These are phyloP conservation scores for Lanmaoa pseudosensibilis DNA, from an alignment of 768 basidiomycete species.

Conservation along the genomic window DNA sequence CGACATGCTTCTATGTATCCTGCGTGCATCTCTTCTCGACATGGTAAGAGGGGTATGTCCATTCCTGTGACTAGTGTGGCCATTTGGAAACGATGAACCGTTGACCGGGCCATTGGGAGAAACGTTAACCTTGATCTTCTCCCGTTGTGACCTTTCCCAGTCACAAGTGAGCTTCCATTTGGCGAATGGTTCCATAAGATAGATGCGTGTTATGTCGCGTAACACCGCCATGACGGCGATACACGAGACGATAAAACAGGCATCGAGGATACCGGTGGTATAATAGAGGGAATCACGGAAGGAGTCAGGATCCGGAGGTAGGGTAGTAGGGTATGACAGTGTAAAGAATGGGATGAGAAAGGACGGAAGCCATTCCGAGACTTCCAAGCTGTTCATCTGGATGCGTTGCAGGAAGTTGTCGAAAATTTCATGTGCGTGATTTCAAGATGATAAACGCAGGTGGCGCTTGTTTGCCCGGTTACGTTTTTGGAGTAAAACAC, in stretches of 20 bases:
- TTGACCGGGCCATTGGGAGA: conserved; percentile 27
- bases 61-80: conserved; percentile 28
- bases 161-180: conserved; percentile 67
- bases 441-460: conserved; percentile 12
- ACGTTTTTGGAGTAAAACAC: conserved; percentile 32
- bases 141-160: conserved; percentile 33
- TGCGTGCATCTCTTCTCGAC: conserved; percentile 52
- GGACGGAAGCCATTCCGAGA: conserved; percentile 46
- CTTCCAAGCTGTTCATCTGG: conserved; percentile 39
- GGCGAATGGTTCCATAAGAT: conserved; percentile 81
- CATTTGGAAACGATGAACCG: conserved; percentile 29
- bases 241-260: conserved; percentile 77
- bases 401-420: conserved; percentile 30
- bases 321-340: conserved; percentile 65
- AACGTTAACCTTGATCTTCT: conserved; percentile 25
- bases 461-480: conserved; percentile 32
- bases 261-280: conserved; percentile 69
- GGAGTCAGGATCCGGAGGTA: conserved; percentile 64
- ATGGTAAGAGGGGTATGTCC: conserved; percentile 21
- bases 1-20: conserved; percentile 68
- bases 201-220: conserved; percentile 74
- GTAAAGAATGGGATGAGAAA: conserved; percentile 67
- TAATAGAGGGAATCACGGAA: conserved; percentile 74
- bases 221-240: conserved; percentile 86
- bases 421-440: conserved; percentile 39